Evolutionary conservation across 352 stramenopile genomes (phyloP).

Genomic region (Pythium insidiosum): DNA sequence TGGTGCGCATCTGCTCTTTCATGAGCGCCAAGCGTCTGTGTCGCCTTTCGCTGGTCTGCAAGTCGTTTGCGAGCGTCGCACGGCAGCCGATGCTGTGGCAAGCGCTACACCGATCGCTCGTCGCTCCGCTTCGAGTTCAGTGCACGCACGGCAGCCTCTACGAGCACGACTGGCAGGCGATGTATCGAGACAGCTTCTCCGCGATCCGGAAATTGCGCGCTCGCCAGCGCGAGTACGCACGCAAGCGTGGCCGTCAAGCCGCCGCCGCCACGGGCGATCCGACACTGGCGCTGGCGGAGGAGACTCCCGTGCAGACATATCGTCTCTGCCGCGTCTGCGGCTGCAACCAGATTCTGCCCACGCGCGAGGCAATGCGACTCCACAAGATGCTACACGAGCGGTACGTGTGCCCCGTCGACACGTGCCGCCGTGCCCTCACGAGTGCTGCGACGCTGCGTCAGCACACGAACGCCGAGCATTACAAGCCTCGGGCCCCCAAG

Average conservation of each 20-base stretch:
- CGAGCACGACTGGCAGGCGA: slow-evolving; percentile 9
- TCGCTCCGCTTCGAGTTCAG: slow-evolving; percentile 4
- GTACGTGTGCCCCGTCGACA: slow-evolving; percentile 13
- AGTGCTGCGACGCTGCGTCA: too few species aligned
- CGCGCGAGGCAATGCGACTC: slow-evolving; percentile 3
- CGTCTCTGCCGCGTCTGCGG: slow-evolving; percentile 14
- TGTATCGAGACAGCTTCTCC: slow-evolving; percentile 11
- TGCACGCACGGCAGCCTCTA: slow-evolving; percentile 8
- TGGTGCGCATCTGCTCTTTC: slow-evolving; percentile 59
- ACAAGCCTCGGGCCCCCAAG: too few species aligned
- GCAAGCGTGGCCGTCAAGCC: not conserved
- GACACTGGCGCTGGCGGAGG: not conserved
- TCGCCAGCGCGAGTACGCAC: slow-evolving; percentile 1
- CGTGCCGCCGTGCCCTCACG: too few species aligned
- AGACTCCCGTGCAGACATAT: too few species aligned
- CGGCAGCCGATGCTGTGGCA: slow-evolving; percentile 27
- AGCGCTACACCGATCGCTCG: slow-evolving; percentile 19
- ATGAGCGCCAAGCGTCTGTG: slow-evolving; percentile 67
- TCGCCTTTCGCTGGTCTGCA: slow-evolving; percentile 46
- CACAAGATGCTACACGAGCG: slow-evolving; percentile 6
- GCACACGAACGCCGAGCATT: too few species aligned
- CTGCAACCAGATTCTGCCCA: slow-evolving; percentile 8
- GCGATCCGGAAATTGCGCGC: slow-evolving; percentile 6
- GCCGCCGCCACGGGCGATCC: slow-evolving; percentile 1
- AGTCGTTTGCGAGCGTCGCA: slow-evolving; percentile 29